Percentiles rank a stretch among this genome's conserved stretches.
These are phyloP conservation scores for Fagus sylvatica DNA, from an alignment of 306 rosid species.

Conservation along the genomic window DNA sequence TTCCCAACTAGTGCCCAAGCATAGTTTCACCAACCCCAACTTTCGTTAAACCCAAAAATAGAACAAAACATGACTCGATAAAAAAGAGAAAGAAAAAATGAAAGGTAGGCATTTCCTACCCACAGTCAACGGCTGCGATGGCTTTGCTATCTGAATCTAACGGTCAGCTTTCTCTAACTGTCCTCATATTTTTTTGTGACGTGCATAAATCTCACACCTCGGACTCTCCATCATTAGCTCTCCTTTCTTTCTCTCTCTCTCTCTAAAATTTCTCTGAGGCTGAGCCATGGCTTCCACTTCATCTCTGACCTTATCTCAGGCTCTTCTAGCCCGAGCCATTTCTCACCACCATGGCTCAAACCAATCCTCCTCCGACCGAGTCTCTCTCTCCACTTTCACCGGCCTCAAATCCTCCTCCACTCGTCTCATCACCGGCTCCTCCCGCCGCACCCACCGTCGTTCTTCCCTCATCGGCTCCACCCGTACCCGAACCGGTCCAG, in stretches of 20 bases:
- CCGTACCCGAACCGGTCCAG: neutral
- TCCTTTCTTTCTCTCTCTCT: neutral
- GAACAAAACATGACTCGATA: neutral
- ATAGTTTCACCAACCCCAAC: neutral
- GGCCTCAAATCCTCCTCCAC: slow-evolving; percentile 59
- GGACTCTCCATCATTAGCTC: neutral
- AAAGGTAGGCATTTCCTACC: slow-evolving; percentile 57
- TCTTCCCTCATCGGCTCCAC: neutral
- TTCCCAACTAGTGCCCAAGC: no score
- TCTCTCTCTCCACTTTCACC: slow-evolving; percentile 54
- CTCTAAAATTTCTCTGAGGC: neutral
- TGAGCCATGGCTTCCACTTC: slow-evolving; percentile 75
- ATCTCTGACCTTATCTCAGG: slow-evolving; percentile 73
- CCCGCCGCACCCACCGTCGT: slow-evolving; percentile 14
- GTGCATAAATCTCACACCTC: slow-evolving; percentile 24
- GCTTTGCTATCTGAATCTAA: slow-evolving; percentile 23
- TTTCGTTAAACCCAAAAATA: neutral
- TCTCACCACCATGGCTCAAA: slow-evolving; percentile 50
- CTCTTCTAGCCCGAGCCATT: slow-evolving; percentile 63
- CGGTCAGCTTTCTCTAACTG: slow-evolving; percentile 44
- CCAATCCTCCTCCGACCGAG: slow-evolving; percentile 52
- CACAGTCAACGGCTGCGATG: slow-evolving; percentile 43
- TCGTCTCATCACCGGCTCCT: slow-evolving; percentile 19
- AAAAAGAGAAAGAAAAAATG: slow-evolving; percentile 11
- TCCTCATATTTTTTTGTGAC: slow-evolving; percentile 12